Evolutionary conservation across 257 asterid genomes (phyloP).

Genomic region (Salvia splendens): DNA sequence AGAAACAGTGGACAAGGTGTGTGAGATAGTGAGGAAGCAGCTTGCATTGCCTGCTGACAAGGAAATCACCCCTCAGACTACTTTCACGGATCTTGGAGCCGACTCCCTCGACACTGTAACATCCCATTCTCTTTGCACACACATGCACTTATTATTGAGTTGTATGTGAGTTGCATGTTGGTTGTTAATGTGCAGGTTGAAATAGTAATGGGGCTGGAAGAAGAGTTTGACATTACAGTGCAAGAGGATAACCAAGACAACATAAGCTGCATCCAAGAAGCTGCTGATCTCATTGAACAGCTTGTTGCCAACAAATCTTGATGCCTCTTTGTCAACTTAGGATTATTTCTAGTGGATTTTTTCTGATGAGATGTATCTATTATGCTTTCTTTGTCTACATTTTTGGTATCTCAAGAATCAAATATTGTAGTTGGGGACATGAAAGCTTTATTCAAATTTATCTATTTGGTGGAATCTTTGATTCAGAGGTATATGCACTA

Average conservation of each 20-base stretch:
- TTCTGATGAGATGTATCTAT: conserved; percentile 7
- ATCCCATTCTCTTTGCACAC: too few relatives aligned
- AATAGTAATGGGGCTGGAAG: conserved; percentile 81
- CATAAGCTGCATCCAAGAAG: conserved; percentile 69
- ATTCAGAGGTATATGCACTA: too few relatives aligned
- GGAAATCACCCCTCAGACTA: conserved; percentile 52
- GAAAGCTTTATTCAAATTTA: neutral
- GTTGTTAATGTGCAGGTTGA: conserved; percentile 55
- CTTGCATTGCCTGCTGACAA: conserved; percentile 58
- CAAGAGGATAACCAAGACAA: conserved; percentile 72
- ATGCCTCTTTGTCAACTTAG: neutral
- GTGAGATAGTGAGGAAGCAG: conserved; percentile 64
- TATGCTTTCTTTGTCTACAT: neutral
- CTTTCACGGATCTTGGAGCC: conserved; percentile 66
- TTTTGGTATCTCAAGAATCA: neutral
- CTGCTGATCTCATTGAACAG: conserved; percentile 74
- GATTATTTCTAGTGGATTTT: neutral
- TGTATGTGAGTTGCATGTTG: too few relatives aligned
- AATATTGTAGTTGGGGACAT: neutral
- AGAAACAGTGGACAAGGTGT: conserved; percentile 69
- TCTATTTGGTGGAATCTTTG: neutral
- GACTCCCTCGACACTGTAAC: conserved; percentile 79
- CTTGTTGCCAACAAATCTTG: conserved; percentile 44
- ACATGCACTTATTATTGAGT: too few relatives aligned
- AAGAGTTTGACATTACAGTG: conserved; percentile 63